Evolutionary conservation across 768 basidiomycete genomes (phyloP).

Genomic region (Termitomyces sp.): DNA sequence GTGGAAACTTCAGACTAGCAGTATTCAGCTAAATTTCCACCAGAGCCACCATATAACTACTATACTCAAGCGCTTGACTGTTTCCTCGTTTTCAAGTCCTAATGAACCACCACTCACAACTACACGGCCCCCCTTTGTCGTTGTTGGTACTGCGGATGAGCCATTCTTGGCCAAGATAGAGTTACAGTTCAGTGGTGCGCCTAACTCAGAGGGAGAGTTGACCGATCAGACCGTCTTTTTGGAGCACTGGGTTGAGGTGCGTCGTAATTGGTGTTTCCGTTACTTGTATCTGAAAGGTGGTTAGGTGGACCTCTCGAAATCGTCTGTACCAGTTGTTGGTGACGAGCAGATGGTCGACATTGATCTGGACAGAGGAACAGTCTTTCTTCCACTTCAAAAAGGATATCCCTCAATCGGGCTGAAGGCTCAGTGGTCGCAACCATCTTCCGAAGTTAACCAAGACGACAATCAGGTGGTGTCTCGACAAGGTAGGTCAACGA

Average conservation of each 20-base stretch:
- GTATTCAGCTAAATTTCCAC: slow-evolving; percentile 1
- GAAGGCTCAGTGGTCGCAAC: slow-evolving; percentile 30
- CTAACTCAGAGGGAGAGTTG: slow-evolving; percentile 12
- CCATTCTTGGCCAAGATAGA: slow-evolving; percentile 45
- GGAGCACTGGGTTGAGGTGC: slow-evolving; percentile 54
- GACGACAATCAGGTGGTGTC: neutral
- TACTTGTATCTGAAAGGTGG: neutral
- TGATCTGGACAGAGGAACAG: slow-evolving; percentile 43
- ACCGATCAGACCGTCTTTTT: slow-evolving; percentile 31
- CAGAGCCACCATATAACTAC: slow-evolving; percentile 42
- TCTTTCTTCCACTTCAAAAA: slow-evolving; percentile 27
- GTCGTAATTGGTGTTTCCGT: slow-evolving; percentile 7
- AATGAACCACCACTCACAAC: slow-evolving; percentile 14
- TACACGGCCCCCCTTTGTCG: slow-evolving; percentile 37
- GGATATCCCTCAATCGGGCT: slow-evolving; percentile 27
- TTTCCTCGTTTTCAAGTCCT: slow-evolving; percentile 23
- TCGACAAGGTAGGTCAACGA: neutral
- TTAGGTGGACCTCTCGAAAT: slow-evolving; percentile 38
- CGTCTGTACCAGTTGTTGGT: slow-evolving; percentile 27
- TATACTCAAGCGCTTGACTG: slow-evolving; percentile 32
- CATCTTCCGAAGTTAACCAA: neutral
- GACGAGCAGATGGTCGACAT: slow-evolving; percentile 50
- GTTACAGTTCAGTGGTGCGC: slow-evolving; percentile 36
- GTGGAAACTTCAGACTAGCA: slow-evolving; percentile 7
- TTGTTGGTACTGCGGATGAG: slow-evolving; percentile 34